Conservation (phyloP, 768 basidiomycete species). For the Tephrocybe sp. region DNA sequence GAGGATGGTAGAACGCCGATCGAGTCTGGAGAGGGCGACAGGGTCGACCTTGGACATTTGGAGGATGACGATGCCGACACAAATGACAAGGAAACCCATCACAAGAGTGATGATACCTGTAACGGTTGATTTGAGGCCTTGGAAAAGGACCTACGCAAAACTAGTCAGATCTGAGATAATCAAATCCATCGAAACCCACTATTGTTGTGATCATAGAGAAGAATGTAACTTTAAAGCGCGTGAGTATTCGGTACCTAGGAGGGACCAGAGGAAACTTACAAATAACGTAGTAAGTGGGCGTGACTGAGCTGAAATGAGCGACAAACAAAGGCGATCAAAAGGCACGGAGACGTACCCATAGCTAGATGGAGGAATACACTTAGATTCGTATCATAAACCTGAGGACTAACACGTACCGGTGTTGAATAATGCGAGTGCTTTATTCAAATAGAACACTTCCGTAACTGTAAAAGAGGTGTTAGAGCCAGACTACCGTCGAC, state of each 20-base stretch:
- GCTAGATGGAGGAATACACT: conserved; percentile 37
- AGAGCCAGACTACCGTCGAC: conserved; percentile 13
- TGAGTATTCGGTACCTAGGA: not conserved
- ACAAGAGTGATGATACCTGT: conserved; percentile 87
- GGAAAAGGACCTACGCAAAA: conserved; percentile 69
- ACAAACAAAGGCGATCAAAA: not conserved
- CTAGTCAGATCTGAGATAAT: not conserved
- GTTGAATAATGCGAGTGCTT: conserved; percentile 95
- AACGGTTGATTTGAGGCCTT: conserved; percentile 80
- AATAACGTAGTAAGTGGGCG: conserved; percentile 85
- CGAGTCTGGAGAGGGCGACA: conserved; percentile 71
- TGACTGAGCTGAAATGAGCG: conserved; percentile 50
- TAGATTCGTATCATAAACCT: conserved; percentile 50
- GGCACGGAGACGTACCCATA: conserved; percentile 11
- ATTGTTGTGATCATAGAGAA: conserved; percentile 84
- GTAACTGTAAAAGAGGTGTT: conserved; percentile 47
- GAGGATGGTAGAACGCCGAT: conserved; percentile 87
- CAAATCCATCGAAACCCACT: conserved; percentile 37
- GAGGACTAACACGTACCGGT: conserved; percentile 52
- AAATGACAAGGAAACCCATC: conserved; percentile 90
- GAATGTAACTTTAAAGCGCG: conserved; percentile 61
- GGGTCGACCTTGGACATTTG: conserved; percentile 98
- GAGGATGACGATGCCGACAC: conserved; percentile 89
- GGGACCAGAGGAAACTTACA: conserved; percentile 45
- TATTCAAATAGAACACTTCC: conserved; percentile 94